Evolutionary conservation across 805 yeast species (phyloP).

Genomic region (Nakazawaea pomicola): DNA sequence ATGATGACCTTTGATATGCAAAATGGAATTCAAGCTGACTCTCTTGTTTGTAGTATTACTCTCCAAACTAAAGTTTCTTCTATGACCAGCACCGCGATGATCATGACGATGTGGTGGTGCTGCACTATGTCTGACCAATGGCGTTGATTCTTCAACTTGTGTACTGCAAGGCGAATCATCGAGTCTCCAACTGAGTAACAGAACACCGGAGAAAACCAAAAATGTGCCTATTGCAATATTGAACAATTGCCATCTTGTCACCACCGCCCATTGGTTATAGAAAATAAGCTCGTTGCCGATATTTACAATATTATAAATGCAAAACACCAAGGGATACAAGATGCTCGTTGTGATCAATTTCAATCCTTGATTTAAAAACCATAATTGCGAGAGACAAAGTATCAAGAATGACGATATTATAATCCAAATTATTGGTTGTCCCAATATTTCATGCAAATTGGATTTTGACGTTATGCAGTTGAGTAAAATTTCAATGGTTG

Average conservation of each 20-base stretch:
- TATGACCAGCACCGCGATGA: slow-evolving; percentile 3
- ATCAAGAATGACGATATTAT: slow-evolving; percentile 50
- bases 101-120: not conserved
- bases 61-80: slow-evolving; percentile 7
- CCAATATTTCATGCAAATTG: slow-evolving; percentile 25
- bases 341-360: slow-evolving; percentile 67
- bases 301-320: slow-evolving; percentile 71
- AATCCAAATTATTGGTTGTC: slow-evolving; percentile 38
- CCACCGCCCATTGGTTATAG: slow-evolving; percentile 42
- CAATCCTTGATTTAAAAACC: slow-evolving; percentile 69
- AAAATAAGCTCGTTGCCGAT: slow-evolving; percentile 61
- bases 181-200: slow-evolving; percentile 53
- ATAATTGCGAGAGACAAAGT: slow-evolving; percentile 68
- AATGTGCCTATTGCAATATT: slow-evolving; percentile 41
- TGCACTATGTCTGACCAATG: slow-evolving; percentile 8
- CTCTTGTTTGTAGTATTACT: slow-evolving; percentile 6
- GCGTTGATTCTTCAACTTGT: slow-evolving; percentile 17
- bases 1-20: not conserved
- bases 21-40: slow-evolving; percentile 9
- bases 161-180: slow-evolving; percentile 30
- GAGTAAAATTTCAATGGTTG: slow-evolving; percentile 65
- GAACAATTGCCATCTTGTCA: slow-evolving; percentile 28
- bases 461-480: slow-evolving; percentile 32
- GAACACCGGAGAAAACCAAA: slow-evolving; percentile 64
- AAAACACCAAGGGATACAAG: slow-evolving; percentile 79